Evolutionary conservation across 176 grass and related monocot genomes (phyloP), one percentile per base, ranked within the genome.

Genomic region (Carex littledalei): DNA sequence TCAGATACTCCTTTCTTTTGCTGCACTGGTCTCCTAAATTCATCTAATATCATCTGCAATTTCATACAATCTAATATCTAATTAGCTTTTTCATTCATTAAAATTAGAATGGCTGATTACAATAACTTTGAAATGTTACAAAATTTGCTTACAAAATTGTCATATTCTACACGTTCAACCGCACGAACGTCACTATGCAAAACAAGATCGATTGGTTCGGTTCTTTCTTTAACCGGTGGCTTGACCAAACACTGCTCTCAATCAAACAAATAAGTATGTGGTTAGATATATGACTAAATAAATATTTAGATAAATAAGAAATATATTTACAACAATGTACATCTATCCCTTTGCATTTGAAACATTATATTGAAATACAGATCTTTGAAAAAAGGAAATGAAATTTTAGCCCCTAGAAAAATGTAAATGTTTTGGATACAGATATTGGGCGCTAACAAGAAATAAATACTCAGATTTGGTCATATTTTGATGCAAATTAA

Each of bases 131-230:
- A 29, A 29, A 1, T 29, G 29, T 29, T 29, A 29, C 29, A 29
- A 29, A 29, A 29, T 29, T 29, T 29, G 29, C 29, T 99, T 89
- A 95, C 96, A 15, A 89, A 80, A 52, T 92, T 79, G 87, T 99
- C 91, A 26, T 92, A 99, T 74, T 84, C 93, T 41, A 91, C 87
- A 49, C 91, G 90, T 49, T 91, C 93, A 49, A 94, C 31, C 3
- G 96, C 91, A 22, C 96, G 91, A 15, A 92, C 87, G 55, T 95
- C 90, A 50, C 88, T 95, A 45, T 94, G 93, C 9, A 99, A 88
- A 70, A 95, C 66, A 79, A 95, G 84, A 73, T 95, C 96, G n/a
- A 91, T 15, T 2, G 96, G 87, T 39, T 99, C 96, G 13, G 96
- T 99, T 55, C 72, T 91, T 76, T 99, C 90, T 84, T 99, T 99